Evolutionary conservation across 441 rosid species (phyloP), one percentile per base, ranked within the genome.

Genomic region (Euphorbia celastroides): DNA sequence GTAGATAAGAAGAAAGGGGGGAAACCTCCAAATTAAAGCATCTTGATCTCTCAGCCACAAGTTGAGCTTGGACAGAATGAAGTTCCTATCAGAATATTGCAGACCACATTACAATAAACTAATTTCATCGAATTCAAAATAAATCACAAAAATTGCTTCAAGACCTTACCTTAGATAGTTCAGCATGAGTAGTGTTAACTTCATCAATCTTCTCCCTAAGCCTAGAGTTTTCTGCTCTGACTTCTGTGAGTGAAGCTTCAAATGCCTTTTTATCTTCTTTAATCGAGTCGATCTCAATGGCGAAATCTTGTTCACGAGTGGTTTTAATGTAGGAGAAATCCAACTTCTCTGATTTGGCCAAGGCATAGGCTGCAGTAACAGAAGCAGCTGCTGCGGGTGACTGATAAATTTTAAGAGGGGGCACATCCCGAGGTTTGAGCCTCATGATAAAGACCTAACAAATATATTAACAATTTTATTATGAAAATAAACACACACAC

Each of bases 341-440:
- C 76, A 84, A 78, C 69, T 77, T 88, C 64, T 93, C 97, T 66
- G 96, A 85, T 81, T 89, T 89, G 63, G 99, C 84, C 77, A 89
- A 76, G 66, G 97, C 96, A 75, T 89, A 91, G 17, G 97, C 97
- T 71, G 97, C 96, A 65, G 93, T 83, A 48, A 94, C 99, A 68
- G 98, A 94, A 75, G 99, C 98, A 11, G 98, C 97, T 0, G 99
- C 98, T 65, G 99, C 98, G 55, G 97, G 93, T 60, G 99, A 94
- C 82, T 82, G 86, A 30, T 82, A 89, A 77, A 87, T 88, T 83
- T 89, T 88, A 41, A 94, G 98, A 22, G 70, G 90, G 12, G 71
- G 75, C n/a, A 79, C 71, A 66, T 87, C 84, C 72, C 78, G 78
- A 28, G 90, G 86, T 79, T 84, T 92, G 54, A 89, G 86, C 76